Base-by-base conservation (phyloP, 2,329 filamentous ascomycete genomes). In the Rutstroemia sp. region DNA sequence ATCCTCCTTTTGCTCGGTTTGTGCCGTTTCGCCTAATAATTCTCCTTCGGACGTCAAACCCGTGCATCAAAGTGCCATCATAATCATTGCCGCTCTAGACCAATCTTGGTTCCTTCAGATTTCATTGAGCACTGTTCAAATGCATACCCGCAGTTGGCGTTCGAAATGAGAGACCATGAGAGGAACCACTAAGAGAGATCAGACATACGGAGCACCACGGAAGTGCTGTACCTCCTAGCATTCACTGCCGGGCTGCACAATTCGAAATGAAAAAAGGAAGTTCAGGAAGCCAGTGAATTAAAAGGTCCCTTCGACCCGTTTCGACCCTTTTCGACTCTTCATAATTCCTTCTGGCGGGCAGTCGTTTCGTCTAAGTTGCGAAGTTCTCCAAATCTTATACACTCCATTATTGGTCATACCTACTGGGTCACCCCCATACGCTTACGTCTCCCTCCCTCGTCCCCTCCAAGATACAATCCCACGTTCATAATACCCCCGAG, bases 1-100 rank as follows among this genome's bases (percentile, higher is more conserved):
- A 45, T 17, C 45, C 48, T 38, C 42, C 34, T 21, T 34, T 45
- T 23, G 37, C 39, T 50, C 41, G 44, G 54, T 53, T 57, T 48
- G 49, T 57, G 49, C 48, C 42, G 48, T 41, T 16, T 57, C 41
- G 54, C 44, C 54, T 53, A 57, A 42, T 57, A 53, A 53, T 47
- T 57, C 54, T 53, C 54, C 54, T 57, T 49, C 25, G 30, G 21
- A 25, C 52, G 49, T 45, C 23, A 49, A 49, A 45, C 49, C 48
- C 52, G 52, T 54, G 52, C 52, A 54, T 50, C 25, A 54, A 30
- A 50, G 23, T 49, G 38, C n/a, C 45, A 42, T 54, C 14, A n/a
- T 41, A 2, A 7, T 41, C 39, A 5, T n/a, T n/a, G 8, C 23
- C 25, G 45, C 23, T 27, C 51, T 54, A 54, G 52, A 48, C 51